Evolutionary conservation across 495 filamentous ascomycete genomes (phyloP), one percentile per base, ranked within the genome.

Genomic region (Penicillium cinerascens): DNA sequence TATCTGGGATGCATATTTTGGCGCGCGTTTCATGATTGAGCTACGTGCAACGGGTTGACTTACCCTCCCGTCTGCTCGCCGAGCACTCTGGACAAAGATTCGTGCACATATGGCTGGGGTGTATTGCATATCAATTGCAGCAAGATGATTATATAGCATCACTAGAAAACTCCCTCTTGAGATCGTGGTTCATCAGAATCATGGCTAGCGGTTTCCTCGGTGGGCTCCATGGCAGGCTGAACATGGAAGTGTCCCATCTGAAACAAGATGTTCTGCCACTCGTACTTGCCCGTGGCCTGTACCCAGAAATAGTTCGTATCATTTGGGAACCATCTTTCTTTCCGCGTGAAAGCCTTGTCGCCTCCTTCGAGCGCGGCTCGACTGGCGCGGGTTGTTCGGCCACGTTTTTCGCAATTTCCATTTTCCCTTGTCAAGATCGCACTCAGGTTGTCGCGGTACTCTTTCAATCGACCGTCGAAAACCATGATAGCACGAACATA

Each of bases 321-420:
- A 20, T 74, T 74, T n/a, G 80, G 75, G 65, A 96, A 92, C 82
- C 91, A 96, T 44, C 80, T 78, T 65, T 93, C 90, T 46, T 80
- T 82, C 42, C 89, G 79, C 16, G 82, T 89, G 2, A 76, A 82
- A 35, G 82, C 80, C 58, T 93, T 82, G 40, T 78, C 77, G 1
- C 90, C 85, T 16, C 91, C 92, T 59, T 95, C 91, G 0, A 92
- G 75, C 0, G 92, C 95, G 11, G 87, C 88, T 35, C 91, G 80
- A 23, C 88, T 88, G 18, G 89, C 82, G 38, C 91, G 73, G 0
- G 93, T 97, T 0, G 78, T 92, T 21, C 93, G 73, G 60, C 83
- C 78, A 16, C 82, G 78, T 65, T 91, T 92, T 11, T 72, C 70
- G 8, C 61, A 62, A 21, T 6, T 25, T 68, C 74, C 3, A 76